Evolutionary conservation across 345 rosid species (phyloP), one percentile per base, ranked within the genome.

Genomic region (Microthlaspi erraticum): DNA sequence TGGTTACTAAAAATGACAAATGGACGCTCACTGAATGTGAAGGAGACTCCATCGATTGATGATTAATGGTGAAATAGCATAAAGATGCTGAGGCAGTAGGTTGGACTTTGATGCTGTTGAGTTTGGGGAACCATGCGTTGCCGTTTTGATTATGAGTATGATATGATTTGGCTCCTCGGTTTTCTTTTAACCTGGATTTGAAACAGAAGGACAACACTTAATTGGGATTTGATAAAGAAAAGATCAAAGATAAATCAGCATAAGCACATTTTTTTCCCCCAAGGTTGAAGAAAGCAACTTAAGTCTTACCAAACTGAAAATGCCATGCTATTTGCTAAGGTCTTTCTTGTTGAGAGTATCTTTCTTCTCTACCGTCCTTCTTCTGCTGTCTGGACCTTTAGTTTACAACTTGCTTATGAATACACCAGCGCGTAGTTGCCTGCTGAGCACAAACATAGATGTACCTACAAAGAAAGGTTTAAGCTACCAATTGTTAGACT

Each of bases 401-500:
- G 42, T 44, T 44, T 10, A 31, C 11, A 14, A 60, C 29, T 31
- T 31, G 29, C 53, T 8, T 0, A 10, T 7, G 12, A 16, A 39
- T 43, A 58, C 7, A 38, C 38, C 51, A 60, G 26, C 3, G 14
- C 38, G 16, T 10, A 53, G 52, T 53, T 41, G 51, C 65, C 20
- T 45, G 48, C 44, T 53, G 31, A 52, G 51, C 26, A 38, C 17
- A 41, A 52, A 13, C 43, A 66, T 29, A 46, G 12, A 29, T 8
- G 37, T 10, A 34, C 73, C 73, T 69, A 69, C 58, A 58, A n/a
- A 38, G 36, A 44, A 34, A 50, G 14, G 14, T 52, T 43, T 11
- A 53, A 43, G 53, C 17, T 51, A 51, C 50, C 61, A 60, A 61
- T 9, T 8, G 53, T 71, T 39, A 60, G 68, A 71, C 52, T 50